Evolutionary conservation across 352 stramenopile species (phyloP), one percentile per base, ranked within the genome.

Genomic region (Phytophthora megakarya): DNA sequence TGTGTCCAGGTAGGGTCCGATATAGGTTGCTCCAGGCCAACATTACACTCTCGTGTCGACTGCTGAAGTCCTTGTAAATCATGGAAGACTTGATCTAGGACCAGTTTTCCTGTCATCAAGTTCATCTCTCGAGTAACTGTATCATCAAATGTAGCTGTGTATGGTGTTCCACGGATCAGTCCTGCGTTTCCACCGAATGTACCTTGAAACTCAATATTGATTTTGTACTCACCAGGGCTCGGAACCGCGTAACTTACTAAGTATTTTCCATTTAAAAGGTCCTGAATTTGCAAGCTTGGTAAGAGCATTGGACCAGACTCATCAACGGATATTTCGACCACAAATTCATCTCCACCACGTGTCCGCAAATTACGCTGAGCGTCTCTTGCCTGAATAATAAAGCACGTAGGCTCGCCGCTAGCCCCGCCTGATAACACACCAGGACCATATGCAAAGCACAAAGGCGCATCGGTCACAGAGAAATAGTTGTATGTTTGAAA

Each of bases 401-500:
- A 97, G 15, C 74, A 84, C 10, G 87, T 93, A 3, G 84, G 70
- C 23, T 94, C 81, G 5, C 71, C 78, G 54, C 73, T 83, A n/a
- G 84, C 86, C 3, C 88, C 87, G n/a, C 92, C 91, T 22, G 72
- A 77, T 10, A 98, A 73, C 22, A 99, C 80, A 15, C 95, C 95
- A 8, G 95, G 93, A 0, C 96, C 96, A 67, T 98, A 99, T 15
- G 94, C 95, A 38, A 99, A 90, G 37, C 86, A 97, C 26, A 93
- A 74, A 0, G 79, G 69, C 16, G 89, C 89, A 53, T 93, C 54
- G 0, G 92, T 97, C 16, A 99, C 93, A 1, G 90, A 84, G 61
- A 99, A 98, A 73, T 97, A 99, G 40, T 71, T 86, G 61, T 98
- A 98, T 13, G 82, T 82, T 48, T 98, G 86, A 49, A 86, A 93